Evolutionary conservation across 2,329 filamentous ascomycete species (phyloP).

Genomic region (Diaporthe longicolla): DNA sequence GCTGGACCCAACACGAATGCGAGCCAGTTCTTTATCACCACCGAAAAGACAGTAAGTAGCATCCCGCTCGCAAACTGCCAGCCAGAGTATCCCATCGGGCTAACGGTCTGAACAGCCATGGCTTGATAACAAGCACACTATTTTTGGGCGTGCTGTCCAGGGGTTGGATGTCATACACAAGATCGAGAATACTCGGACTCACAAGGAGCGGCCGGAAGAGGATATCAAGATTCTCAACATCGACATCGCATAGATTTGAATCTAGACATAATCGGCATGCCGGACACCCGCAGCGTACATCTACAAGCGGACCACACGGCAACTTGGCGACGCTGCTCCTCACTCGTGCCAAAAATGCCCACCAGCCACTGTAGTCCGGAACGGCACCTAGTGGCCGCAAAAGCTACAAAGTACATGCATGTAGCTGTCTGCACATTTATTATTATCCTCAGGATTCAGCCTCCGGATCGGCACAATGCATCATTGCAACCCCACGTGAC

Average conservation of each 20-base stretch:
- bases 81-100: conserved; percentile 37
- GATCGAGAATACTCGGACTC: conserved; percentile 91
- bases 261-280: not conserved
- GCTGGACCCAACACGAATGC: conserved; percentile 96
- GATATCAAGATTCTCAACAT: conserved; percentile 99
- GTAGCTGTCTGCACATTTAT: not conserved
- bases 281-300: not conserved
- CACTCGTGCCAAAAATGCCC: not conserved
- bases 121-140: conserved; percentile 96
- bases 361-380: conserved; percentile 6
- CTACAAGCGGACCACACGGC: not conserved
- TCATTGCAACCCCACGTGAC: conserved; percentile 33
- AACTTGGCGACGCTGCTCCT: not conserved
- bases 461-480: conserved; percentile 20
- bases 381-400: not conserved
- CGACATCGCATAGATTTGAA: conserved; percentile 62
- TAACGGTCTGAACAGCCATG: conserved; percentile 72
- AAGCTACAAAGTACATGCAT: not conserved
- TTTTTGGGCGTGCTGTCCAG: conserved; percentile 91
- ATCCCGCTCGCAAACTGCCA: not conserved
- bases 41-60: conserved; percentile 85
- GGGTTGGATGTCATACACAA: conserved; percentile 95
- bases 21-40: conserved; percentile 98
- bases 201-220: conserved; percentile 93
- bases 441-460: not conserved